These are phyloP conservation scores for Diplodia scrobiculata DNA, from an alignment of 2,329 filamentous ascomycete species.

Conservation along the genomic window DNA sequence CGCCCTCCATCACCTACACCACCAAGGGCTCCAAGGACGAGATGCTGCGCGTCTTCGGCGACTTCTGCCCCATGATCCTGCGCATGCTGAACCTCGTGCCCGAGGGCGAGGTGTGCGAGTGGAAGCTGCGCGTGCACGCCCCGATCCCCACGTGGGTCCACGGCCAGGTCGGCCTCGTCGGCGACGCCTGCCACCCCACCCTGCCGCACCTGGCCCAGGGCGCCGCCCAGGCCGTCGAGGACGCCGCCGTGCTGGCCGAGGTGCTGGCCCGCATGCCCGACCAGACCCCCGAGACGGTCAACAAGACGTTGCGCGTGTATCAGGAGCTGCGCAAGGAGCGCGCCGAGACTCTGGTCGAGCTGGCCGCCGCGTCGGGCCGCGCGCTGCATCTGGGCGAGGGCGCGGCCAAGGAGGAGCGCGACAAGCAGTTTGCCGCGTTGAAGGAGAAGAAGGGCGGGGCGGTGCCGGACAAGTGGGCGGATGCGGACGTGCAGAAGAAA, in stretches of 20 bases:
- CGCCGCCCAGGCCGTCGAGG: slow-evolving; percentile 66
- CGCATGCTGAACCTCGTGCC: slow-evolving; percentile 64
- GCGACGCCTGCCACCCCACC: slow-evolving; percentile 65
- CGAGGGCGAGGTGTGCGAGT: slow-evolving; percentile 67
- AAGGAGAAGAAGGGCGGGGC: slow-evolving; percentile 43
- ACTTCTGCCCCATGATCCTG: slow-evolving; percentile 64
- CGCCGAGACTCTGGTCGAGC: slow-evolving; percentile 59
- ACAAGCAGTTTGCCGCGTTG: slow-evolving; percentile 56
- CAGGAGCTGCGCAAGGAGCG: slow-evolving; percentile 59
- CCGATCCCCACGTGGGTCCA: slow-evolving; percentile 65
- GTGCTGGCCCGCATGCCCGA: slow-evolving; percentile 55
- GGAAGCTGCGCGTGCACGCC: slow-evolving; percentile 64
- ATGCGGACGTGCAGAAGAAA: slow-evolving; percentile 54
- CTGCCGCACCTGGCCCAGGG: slow-evolving; percentile 66
- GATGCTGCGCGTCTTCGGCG: slow-evolving; percentile 62
- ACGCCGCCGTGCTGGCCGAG: slow-evolving; percentile 60
- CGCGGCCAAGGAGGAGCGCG: slow-evolving; percentile 60
- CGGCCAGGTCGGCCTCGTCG: slow-evolving; percentile 56
- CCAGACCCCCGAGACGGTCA: slow-evolving; percentile 49
- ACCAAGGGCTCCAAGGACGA: slow-evolving; percentile 62
- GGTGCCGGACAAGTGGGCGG: slow-evolving; percentile 57
- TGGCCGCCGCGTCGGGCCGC: slow-evolving; percentile 58
- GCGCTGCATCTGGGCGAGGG: slow-evolving; percentile 61
- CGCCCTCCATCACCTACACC: slow-evolving; percentile 62
- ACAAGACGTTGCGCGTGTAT: slow-evolving; percentile 59